Evolutionary conservation across 805 yeast species (phyloP).

Genomic region (Candida sanyiensis): DNA sequence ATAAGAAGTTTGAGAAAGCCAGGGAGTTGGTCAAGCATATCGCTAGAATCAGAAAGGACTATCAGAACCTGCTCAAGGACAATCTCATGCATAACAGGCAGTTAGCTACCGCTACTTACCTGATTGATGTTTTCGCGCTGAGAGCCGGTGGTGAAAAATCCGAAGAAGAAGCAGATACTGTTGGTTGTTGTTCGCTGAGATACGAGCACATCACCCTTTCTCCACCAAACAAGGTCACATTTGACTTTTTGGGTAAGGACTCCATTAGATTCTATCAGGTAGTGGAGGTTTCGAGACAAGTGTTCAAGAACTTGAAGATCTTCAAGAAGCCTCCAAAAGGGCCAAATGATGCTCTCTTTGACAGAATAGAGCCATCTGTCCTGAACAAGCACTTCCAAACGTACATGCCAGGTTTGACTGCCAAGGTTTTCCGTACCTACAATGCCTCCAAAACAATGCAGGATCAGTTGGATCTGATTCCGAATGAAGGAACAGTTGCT

Average conservation of each 20-base stretch:
- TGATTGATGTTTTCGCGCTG: conserved; percentile 86
- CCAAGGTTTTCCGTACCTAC: conserved; percentile 95
- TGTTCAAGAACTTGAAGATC: conserved; percentile 78
- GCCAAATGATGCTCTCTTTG: conserved; percentile 90
- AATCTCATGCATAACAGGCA: conserved; percentile 81
- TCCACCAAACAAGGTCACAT: conserved; percentile 81
- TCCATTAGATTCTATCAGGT: conserved; percentile 88
- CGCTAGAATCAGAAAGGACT: conserved; percentile 68
- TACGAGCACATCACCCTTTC: conserved; percentile 81
- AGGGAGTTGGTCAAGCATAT: conserved; percentile 74
- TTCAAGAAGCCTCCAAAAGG: conserved; percentile 86
- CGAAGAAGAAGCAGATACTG: conserved; percentile 97
- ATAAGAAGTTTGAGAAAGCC: conserved; percentile 89
- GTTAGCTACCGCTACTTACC: conserved; percentile 88
- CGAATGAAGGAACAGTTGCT: conserved; percentile 80
- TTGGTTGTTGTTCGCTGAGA: conserved; percentile 92
- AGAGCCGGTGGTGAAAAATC: conserved; percentile 98
- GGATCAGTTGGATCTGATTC: conserved; percentile 79
- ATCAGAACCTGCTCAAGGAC: conserved; percentile 61
- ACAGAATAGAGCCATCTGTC: conserved; percentile 76
- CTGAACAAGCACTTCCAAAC: conserved; percentile 83
- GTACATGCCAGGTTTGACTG: conserved; percentile 90
- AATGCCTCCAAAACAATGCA: conserved; percentile 97
- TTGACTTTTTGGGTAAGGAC: conserved; percentile 94
- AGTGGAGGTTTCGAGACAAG: conserved; percentile 88